Conservation (phyloP, 495 filamentous ascomycete genomes). For the Hypoxylon subgilvum region DNA sequence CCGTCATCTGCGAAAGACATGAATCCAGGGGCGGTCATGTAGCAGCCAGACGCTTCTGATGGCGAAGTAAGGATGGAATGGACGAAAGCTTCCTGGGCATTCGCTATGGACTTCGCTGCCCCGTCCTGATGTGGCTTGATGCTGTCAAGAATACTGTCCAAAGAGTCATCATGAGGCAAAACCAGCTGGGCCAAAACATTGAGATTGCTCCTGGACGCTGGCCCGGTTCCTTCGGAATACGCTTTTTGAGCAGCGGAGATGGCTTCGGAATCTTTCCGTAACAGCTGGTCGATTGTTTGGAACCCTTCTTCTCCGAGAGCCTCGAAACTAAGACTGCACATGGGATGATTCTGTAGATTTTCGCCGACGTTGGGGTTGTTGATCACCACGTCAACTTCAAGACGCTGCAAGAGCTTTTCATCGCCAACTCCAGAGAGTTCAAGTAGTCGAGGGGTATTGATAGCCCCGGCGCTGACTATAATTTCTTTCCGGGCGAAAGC, state of each 20-base stretch:
- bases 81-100: constrained; percentile 72
- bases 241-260: constrained; percentile 52
- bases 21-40: constrained; percentile 1
- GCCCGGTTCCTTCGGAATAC: too few species aligned
- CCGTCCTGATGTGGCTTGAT: not conserved
- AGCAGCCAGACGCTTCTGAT: constrained; percentile 60
- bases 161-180: too few species aligned
- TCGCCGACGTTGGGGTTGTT: constrained; percentile 56
- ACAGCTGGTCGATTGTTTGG: constrained; percentile 76
- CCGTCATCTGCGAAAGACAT: not conserved
- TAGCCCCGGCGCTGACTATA: constrained; percentile 58
- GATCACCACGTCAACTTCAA: constrained; percentile 47
- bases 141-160: not conserved
- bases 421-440: constrained; percentile 65
- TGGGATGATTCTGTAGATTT: constrained; percentile 49
- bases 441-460: constrained; percentile 61
- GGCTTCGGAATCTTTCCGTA: constrained; percentile 65
- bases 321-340: constrained; percentile 12
- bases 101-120: not conserved
- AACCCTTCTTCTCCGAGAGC: constrained; percentile 58
- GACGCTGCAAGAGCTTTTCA: constrained; percentile 47
- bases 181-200: too few species aligned
- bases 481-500: too few species aligned
- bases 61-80: constrained; percentile 66
- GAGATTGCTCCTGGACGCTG: too few species aligned